Conservation (phyloP, 148 eudicot species). For the Cornus florida region DNA sequence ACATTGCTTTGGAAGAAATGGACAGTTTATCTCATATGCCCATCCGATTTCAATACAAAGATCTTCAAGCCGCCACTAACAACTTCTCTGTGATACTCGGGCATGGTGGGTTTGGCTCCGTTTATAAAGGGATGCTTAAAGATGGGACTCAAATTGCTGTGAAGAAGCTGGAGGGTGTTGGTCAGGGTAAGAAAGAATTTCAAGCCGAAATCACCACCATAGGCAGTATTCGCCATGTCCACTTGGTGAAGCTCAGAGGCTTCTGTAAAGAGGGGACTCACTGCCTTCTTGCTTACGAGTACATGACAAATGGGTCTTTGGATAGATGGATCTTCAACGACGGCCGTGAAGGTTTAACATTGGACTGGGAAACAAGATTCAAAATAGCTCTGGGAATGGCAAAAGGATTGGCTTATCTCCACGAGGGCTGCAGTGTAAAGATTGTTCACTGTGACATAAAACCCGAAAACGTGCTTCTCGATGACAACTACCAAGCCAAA, state of each 20-base stretch:
- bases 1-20: not conserved
- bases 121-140: slow-evolving; percentile 2
- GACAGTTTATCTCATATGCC: not conserved
- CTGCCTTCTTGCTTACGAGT: not conserved
- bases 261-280: not conserved
- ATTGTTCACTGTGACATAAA: slow-evolving; percentile 9
- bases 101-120: slow-evolving; percentile 7
- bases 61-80: not conserved
- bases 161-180: not conserved
- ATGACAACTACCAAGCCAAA: slow-evolving; percentile 7
- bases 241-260: not conserved
- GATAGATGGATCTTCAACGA: not conserved
- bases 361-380: slow-evolving; percentile 10
- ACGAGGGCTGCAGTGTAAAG: not conserved
- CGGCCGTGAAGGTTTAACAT: not conserved
- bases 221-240: not conserved
- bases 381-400: not conserved
- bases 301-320: not conserved
- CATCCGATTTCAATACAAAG: not conserved
- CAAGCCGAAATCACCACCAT: not conserved
- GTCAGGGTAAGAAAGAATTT: slow-evolving; percentile 7
- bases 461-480: slow-evolving; percentile 10
- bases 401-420: slow-evolving; percentile 5
- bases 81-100: slow-evolving; percentile 8
- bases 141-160: slow-evolving; percentile 13